These are phyloP conservation scores for Heliamphora pulchella DNA, from an alignment of 179 eudicot species.

Conservation along the genomic window DNA sequence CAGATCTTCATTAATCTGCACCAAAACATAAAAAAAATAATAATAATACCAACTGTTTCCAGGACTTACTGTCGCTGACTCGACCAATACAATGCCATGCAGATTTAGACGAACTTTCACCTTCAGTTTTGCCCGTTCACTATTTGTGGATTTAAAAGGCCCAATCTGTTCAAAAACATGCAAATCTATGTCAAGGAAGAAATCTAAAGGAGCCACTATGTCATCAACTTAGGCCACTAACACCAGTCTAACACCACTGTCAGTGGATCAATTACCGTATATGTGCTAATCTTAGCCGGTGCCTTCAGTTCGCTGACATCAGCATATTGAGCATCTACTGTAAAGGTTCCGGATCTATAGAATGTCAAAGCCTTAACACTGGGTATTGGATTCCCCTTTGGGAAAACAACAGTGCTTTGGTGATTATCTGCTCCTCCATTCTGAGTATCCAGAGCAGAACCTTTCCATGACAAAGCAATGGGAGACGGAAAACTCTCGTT, in stretches of 20 bases:
- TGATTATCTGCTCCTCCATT: slow-evolving; percentile 56
- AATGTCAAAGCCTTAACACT: slow-evolving; percentile 77
- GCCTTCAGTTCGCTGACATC: slow-evolving; percentile 76
- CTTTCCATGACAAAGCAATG: slow-evolving; percentile 86
- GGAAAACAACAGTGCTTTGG: slow-evolving; percentile 66
- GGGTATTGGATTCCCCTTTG: slow-evolving; percentile 75
- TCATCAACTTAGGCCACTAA: background rate
- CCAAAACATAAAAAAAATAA: background rate
- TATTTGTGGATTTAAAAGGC: slow-evolving; percentile 65
- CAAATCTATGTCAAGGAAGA: slow-evolving; percentile 14
- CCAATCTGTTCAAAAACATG: slow-evolving; percentile 54
- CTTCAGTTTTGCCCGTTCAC: slow-evolving; percentile 75
- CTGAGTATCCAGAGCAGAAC: slow-evolving; percentile 47
- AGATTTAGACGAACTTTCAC: slow-evolving; percentile 71
- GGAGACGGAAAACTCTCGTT: slow-evolving; percentile 84
- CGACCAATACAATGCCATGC: slow-evolving; percentile 79
- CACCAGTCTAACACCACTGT: background rate
- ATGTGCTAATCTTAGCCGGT: slow-evolving; percentile 73
- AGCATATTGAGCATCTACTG: slow-evolving; percentile 68
- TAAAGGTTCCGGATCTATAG: slow-evolving; percentile 65
- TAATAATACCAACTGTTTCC: background rate
- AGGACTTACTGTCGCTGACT: slow-evolving; percentile 75
- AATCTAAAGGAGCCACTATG: background rate
- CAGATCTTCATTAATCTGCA: background rate
- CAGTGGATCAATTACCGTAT: slow-evolving; percentile 45